These are phyloP conservation scores for Saturnispora quitensis DNA, from an alignment of 805 yeast species.

Conservation along the genomic window DNA sequence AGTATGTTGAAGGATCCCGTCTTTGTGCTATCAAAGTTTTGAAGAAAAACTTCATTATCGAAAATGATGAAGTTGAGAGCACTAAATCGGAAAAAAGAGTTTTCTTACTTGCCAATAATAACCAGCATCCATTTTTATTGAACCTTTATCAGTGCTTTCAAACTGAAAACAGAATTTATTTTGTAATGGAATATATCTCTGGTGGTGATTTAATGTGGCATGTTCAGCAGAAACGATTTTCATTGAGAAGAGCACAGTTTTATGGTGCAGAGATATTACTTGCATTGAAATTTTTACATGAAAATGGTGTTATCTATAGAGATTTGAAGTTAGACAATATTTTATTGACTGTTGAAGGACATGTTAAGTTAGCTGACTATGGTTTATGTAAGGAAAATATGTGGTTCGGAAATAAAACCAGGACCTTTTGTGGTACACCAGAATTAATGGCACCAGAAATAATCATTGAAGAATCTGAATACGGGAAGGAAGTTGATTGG, in stretches of 20 bases:
- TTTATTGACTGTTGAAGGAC: conserved; percentile 81
- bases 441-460: conserved; percentile 99
- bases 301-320: conserved; percentile 91
- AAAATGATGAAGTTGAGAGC: conserved; percentile 92
- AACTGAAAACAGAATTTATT: conserved; percentile 93
- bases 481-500: conserved; percentile 96
- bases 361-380: conserved; percentile 93
- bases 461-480: conserved; percentile 72
- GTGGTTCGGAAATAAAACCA: conserved; percentile 63
- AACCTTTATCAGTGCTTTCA: conserved; percentile 93
- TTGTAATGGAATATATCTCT: conserved; percentile 95
- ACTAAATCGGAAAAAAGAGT: conserved; percentile 93
- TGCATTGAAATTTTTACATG: conserved; percentile 89
- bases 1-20: conserved; percentile 70
- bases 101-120: conserved; percentile 62
- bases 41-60: conserved; percentile 91
- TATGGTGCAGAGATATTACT: conserved; percentile 94
- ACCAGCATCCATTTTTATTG: conserved; percentile 86
- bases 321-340: conserved; percentile 95
- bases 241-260: conserved; percentile 88
- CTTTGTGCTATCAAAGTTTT: conserved; percentile 94
- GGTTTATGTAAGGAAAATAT: conserved; percentile 88
- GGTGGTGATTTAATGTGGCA: conserved; percentile 99
- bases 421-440: conserved; percentile 98
- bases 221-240: conserved; percentile 84